These are phyloP conservation scores for Leucosporidium scottii DNA, from an alignment of 768 basidiomycete genomes.

Conservation along the genomic window DNA sequence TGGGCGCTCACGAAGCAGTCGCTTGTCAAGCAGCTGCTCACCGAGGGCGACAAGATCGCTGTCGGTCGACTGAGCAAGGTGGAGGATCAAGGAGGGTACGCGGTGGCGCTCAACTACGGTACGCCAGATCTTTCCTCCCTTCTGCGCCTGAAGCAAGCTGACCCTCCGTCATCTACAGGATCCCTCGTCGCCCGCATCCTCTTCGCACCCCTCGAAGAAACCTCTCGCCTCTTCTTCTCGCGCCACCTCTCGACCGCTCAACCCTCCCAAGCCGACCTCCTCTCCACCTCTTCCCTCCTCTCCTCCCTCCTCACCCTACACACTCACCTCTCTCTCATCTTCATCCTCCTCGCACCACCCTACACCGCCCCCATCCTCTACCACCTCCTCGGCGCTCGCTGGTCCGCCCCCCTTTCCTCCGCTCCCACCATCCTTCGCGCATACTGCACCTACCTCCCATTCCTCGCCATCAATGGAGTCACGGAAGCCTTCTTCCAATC, in stretches of 20 bases:
- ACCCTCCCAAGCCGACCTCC: slow-evolving; percentile 4
- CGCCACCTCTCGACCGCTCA: slow-evolving; percentile 45
- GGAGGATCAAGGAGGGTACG: slow-evolving; percentile 87
- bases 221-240: slow-evolving; percentile 81
- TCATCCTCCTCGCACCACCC: slow-evolving; percentile 66
- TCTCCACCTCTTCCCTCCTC: slow-evolving; percentile 43
- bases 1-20: slow-evolving; percentile 81
- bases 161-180: slow-evolving; percentile 49
- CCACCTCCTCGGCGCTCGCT: slow-evolving; percentile 61
- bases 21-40: slow-evolving; percentile 85
- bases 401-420: slow-evolving; percentile 53
- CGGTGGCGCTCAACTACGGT: slow-evolving; percentile 94
- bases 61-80: slow-evolving; percentile 76
- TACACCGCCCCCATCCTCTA: slow-evolving; percentile 67
- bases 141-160: background rate
- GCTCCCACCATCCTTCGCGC: slow-evolving; percentile 68
- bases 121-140: slow-evolving; percentile 36
- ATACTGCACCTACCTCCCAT: slow-evolving; percentile 84
- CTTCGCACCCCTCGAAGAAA: slow-evolving; percentile 94
- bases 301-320: slow-evolving; percentile 62
- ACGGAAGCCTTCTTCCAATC: slow-evolving; percentile 85
- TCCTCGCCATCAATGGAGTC: slow-evolving; percentile 81
- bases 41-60: slow-evolving; percentile 88
- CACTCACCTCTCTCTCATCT: slow-evolving; percentile 11
- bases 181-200: slow-evolving; percentile 85